Percentiles rank a stretch among this genome's conserved stretches.
Conservation (phyloP, 495 filamentous ascomycete genomes). For the Hypomontagnella submonticulosa region DNA sequence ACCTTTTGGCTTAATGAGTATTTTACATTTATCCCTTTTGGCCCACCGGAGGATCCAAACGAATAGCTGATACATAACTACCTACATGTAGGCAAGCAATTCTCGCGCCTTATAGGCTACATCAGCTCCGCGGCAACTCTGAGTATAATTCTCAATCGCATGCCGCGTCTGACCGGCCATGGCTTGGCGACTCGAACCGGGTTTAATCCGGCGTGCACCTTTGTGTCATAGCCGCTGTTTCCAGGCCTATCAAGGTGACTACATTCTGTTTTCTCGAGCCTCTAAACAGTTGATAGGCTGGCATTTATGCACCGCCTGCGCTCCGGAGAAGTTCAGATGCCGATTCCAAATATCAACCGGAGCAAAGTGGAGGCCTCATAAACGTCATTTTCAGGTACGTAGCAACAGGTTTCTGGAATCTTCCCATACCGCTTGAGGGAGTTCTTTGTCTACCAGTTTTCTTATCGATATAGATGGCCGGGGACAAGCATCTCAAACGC, state of each 20-base stretch:
- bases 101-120: constrained; percentile 8
- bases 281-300: constrained; percentile 20
- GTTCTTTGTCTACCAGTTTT: constrained; percentile 9
- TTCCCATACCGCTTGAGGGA: background rate
- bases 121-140: background rate
- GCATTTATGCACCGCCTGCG: constrained; percentile 21
- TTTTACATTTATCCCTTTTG: too few relatives aligned
- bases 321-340: constrained; percentile 26
- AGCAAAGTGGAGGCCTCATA: background rate
- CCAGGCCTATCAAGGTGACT: constrained; percentile 19
- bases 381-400: constrained; percentile 1
- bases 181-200: constrained; percentile 23
- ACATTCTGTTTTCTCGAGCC: background rate
- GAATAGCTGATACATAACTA: background rate
- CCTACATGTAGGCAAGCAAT: too few relatives aligned
- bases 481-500: constrained; percentile 50
- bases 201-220: constrained; percentile 31
- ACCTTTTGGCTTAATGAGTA: background rate
- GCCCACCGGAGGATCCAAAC: background rate
- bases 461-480: constrained; percentile 1
- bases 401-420: background rate
- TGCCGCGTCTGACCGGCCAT: constrained; percentile 19
- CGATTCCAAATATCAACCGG: constrained; percentile 17
- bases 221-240: constrained; percentile 12
- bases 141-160: constrained; percentile 9